phyloP scores from a whole-genome alignment of 352 stramenopile species.

The Pythium brassicae region DNA sequence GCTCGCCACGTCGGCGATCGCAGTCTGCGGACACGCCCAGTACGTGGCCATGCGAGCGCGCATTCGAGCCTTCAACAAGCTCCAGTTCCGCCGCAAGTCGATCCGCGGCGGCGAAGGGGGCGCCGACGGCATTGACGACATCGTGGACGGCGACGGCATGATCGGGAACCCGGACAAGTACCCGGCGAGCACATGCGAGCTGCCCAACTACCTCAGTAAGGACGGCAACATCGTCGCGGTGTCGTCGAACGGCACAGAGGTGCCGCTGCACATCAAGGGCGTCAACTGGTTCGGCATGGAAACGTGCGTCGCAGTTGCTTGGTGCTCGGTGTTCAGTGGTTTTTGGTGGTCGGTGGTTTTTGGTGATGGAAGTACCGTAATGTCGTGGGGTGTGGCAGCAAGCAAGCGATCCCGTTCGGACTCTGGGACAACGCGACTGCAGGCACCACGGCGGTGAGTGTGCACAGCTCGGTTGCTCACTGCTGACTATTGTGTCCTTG shows the following conservation, averaged over 20 bases:
- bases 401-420: constrained; percentile 51
- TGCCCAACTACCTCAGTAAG: constrained; percentile 49
- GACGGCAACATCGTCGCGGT: constrained; percentile 17
- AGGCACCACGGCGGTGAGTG: constrained; percentile 42
- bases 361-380: no score
- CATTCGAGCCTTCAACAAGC: constrained; percentile 23
- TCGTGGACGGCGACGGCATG: constrained; percentile 47
- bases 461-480: no score
- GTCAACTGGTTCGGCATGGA: constrained; percentile 82
- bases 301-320: no score
- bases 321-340: not conserved
- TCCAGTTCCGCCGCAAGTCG: constrained; percentile 18
- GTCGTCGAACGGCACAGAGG: constrained; percentile 45
- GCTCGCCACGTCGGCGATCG: not conserved
- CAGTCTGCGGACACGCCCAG: constrained; percentile 1
- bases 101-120: constrained; percentile 40
- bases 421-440: constrained; percentile 71
- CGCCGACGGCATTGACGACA: constrained; percentile 12
- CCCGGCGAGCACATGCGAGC: constrained; percentile 42
- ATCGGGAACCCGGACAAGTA: constrained; percentile 57
- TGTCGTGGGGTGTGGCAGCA: constrained; percentile 12
- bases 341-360: not conserved
- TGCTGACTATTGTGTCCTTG: no score
- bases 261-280: constrained; percentile 50
- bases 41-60: constrained; percentile 3